phyloP scores from a whole-genome alignment of 768 basidiomycete genomes.

The Mycena rosella region DNA sequence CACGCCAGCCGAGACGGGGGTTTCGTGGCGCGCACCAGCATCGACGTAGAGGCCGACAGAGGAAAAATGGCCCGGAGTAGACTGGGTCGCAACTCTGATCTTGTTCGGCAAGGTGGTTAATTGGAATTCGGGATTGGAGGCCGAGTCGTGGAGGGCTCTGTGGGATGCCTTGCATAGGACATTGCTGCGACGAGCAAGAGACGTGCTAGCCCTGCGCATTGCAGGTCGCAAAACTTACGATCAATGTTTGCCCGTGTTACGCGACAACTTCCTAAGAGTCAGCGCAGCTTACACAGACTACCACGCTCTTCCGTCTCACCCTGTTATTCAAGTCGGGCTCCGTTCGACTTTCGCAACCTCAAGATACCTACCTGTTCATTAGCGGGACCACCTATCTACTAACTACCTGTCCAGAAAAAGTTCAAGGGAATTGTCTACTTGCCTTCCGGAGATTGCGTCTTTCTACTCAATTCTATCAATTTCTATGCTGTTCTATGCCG shows the following conservation, averaged over 20 bases:
- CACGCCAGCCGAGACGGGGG: constrained; percentile 75
- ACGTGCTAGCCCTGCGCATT: constrained; percentile 57
- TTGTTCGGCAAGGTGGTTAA: constrained; percentile 93
- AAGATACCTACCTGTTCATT: no score
- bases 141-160: constrained; percentile 38
- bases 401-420: no score
- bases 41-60: constrained; percentile 95
- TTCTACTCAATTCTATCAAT: no score
- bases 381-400: no score
- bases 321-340: no score
- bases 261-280: no score
- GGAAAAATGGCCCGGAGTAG: constrained; percentile 93
- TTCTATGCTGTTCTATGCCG: no score
- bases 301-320: no score
- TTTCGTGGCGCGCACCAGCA: constrained; percentile 93
- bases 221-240: neutral
- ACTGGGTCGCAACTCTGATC: constrained; percentile 91
- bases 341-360: no score
- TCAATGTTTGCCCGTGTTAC: constrained; percentile 5
- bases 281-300: neutral
- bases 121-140: constrained; percentile 52
- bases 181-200: constrained; percentile 54
- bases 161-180: constrained; percentile 40
- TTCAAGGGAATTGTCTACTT: no score
- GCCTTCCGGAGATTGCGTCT: no score